Base-by-base conservation (phyloP, 768 basidiomycete species). In the Leccinum obscurum region DNA sequence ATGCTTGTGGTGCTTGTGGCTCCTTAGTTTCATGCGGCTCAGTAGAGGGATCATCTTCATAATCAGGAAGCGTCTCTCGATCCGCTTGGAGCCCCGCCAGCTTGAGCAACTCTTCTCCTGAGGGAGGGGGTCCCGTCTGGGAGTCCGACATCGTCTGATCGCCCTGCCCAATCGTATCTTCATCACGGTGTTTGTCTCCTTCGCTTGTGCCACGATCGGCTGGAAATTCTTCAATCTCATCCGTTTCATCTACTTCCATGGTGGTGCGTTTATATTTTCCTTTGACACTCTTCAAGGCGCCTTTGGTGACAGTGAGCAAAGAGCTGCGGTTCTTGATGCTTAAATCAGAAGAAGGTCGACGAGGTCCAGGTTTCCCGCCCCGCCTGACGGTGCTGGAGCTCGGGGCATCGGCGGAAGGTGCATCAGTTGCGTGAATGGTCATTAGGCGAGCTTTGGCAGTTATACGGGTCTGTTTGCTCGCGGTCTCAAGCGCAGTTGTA, bases 241-340 rank as follows among this genome's bases (percentile, higher is more conserved):
- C 67, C 20, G 61, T 54, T 15, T 61, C 62, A 52, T 69, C 67
- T n/a, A 34, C 51, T 51, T 64, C 68, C 26, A 44, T 30, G 17
- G 59, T 65, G 10, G 55, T 56, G 17, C 56, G 48, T 32, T 60
- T 57, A 59, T 77, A 79, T 32, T 73, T 80, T 11, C 81, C 81
- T 65, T 81, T 84, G 59, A 84, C 71, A 5, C 78, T 81, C 63
- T 80, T 82, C 32, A 85, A 65, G 11, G 70, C 64, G 34, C 86
- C 85, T 66, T 84, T 87, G 8, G 79, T 72, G 20, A 76, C 78
- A 6, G 81, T 85, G 56, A 87, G 73, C 13, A 87, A 70, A 15
- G 87, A 86, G 59, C 81, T 84, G 32, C 75, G 77, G 52, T 72
- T 78, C 57, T 75, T 80, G 52, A 60, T 68, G 35, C 70, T 39